Percentiles rank a stretch among this genome's conserved stretches.
Evolutionary conservation across 2,329 filamentous ascomycete species (phyloP).

Genomic region (Teratosphaeria viscida): DNA sequence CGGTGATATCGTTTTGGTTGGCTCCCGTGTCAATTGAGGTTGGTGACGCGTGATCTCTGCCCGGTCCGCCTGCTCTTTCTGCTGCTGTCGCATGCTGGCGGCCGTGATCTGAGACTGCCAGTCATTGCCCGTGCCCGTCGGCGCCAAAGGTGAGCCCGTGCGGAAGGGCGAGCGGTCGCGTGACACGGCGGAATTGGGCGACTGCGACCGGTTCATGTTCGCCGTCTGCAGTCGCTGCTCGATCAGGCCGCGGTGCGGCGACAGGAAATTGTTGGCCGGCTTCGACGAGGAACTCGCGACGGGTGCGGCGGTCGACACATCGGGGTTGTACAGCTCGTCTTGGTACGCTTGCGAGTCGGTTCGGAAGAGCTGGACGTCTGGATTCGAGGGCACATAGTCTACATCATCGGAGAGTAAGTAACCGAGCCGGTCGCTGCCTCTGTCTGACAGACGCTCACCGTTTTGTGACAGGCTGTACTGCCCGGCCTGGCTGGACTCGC

Average conservation of each 20-base stretch:
- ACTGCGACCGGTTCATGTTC: slow-evolving; percentile 56
- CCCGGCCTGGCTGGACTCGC: slow-evolving; percentile 35
- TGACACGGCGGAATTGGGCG: slow-evolving; percentile 40
- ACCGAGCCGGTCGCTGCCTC: slow-evolving; percentile 35
- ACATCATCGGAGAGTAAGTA: slow-evolving; percentile 56
- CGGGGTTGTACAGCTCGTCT: slow-evolving; percentile 73
- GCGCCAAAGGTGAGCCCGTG: slow-evolving; percentile 46
- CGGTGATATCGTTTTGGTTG: slow-evolving; percentile 78
- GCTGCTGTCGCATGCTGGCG: slow-evolving; percentile 50
- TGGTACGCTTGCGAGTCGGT: slow-evolving; percentile 78
- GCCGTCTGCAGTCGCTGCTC: slow-evolving; percentile 68
- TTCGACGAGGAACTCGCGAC: slow-evolving; percentile 44
- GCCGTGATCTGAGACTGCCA: slow-evolving; percentile 40
- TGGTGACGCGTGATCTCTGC: slow-evolving; percentile 24
- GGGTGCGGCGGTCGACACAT: slow-evolving; percentile 49
- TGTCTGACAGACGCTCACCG: slow-evolving; percentile 39
- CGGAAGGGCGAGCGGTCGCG: slow-evolving; percentile 75
- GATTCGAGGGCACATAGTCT: slow-evolving; percentile 43
- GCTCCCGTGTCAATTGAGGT: slow-evolving; percentile 24
- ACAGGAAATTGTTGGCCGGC: slow-evolving; percentile 49
- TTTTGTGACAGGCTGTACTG: slow-evolving; percentile 39
- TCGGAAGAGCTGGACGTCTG: slow-evolving; percentile 60
- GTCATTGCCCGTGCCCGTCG: slow-evolving; percentile 25
- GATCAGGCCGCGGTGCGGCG: slow-evolving; percentile 43
- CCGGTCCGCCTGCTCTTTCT: slow-evolving; percentile 51